Conservation (phyloP, 257 asterid species). For the Henckelia pumila region DNA sequence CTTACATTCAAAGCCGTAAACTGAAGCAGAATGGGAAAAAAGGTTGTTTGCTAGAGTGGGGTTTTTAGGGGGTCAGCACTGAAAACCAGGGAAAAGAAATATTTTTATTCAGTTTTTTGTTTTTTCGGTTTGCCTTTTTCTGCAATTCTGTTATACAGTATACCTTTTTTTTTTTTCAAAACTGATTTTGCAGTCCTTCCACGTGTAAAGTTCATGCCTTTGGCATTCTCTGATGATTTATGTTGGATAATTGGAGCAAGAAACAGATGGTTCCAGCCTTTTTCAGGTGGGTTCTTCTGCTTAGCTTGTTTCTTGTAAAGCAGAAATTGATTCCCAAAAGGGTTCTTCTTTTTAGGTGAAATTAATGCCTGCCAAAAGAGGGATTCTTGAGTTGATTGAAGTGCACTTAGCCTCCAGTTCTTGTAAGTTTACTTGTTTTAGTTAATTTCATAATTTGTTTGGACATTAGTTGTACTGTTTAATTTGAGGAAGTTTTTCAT, state of each 20-base stretch:
- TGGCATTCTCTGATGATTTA: constrained; percentile 46
- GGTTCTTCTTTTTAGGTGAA: constrained; percentile 27
- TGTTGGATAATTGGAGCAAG: constrained; percentile 35
- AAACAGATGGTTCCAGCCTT: constrained; percentile 30
- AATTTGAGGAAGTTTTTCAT: constrained; percentile 10
- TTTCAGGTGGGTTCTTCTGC: constrained; percentile 29
- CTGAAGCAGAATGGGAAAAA: constrained; percentile 30
- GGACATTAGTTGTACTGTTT: constrained; percentile 13
- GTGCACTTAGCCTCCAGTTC: constrained; percentile 28
- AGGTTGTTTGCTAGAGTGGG: constrained; percentile 37
- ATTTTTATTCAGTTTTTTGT: neutral
- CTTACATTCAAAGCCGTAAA: constrained; percentile 32
- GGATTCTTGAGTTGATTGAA: constrained; percentile 25
- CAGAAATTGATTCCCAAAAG: constrained; percentile 15
- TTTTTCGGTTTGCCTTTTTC: constrained; percentile 8
- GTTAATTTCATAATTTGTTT: constrained; percentile 10
- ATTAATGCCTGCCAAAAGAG: constrained; percentile 6
- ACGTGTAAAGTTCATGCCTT: constrained; percentile 55
- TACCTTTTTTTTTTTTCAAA: constrained; percentile 34
- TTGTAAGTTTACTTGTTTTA: constrained; percentile 31
- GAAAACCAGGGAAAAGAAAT: constrained; percentile 43
- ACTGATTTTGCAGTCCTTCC: constrained; percentile 52
- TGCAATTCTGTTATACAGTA: constrained; percentile 34
- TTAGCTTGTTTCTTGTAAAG: constrained; percentile 3
- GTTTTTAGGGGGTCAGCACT: constrained; percentile 46